These are phyloP conservation scores for Polysphondylium violaceum DNA, from an alignment of 78 protist genomes.

Conservation along the genomic window DNA sequence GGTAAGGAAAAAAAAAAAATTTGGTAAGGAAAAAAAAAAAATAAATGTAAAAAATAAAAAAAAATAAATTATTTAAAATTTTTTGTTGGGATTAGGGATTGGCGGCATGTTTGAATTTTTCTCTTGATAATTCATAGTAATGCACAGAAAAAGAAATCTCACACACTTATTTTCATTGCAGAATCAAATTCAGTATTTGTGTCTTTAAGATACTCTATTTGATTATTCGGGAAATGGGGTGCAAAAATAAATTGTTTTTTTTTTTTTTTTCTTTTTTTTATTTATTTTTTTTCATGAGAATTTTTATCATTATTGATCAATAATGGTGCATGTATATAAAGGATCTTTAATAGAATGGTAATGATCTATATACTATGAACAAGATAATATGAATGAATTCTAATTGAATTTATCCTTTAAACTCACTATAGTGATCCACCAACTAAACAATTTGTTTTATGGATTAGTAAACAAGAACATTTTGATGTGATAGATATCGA, in stretches of 20 bases:
- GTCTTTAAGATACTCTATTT: background rate
- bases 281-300: background rate
- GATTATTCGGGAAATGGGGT: background rate
- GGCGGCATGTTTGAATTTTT: too few species aligned
- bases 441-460: slow-evolving; percentile 67
- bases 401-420: background rate
- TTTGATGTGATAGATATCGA: slow-evolving; percentile 51
- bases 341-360: slow-evolving; percentile 77
- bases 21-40: background rate
- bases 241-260: background rate
- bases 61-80: too few species aligned
- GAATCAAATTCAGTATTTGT: background rate
- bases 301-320: background rate
- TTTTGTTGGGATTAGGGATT: background rate
- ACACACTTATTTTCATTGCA: too few species aligned
- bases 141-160: too few species aligned
- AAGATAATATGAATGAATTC: too few species aligned
- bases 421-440: slow-evolving; percentile 64
- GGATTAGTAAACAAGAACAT: slow-evolving; percentile 63
- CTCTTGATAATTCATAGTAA: too few species aligned
- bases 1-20: background rate
- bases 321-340: slow-evolving; percentile 64
- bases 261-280: slow-evolving; percentile 1
- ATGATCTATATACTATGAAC: background rate
- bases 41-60: background rate